These are phyloP conservation scores for Borealophlyctis nickersoniae DNA, from an alignment of 192 early-diverging fungal genomes.

Conservation along the genomic window DNA sequence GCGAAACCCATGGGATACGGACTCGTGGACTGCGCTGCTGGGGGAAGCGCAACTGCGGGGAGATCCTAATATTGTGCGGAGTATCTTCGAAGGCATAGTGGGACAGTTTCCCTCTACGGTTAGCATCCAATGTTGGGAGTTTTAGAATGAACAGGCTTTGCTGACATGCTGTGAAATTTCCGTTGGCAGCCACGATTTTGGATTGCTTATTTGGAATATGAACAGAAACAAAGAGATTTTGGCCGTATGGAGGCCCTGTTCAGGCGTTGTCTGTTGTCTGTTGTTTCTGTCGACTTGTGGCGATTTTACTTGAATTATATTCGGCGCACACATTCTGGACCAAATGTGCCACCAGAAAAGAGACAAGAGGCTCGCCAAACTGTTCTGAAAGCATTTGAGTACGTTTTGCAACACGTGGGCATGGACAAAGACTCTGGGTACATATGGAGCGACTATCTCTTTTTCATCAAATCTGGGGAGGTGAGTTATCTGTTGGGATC, in stretches of 20 bases:
- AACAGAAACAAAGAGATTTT: slow-evolving; percentile 71
- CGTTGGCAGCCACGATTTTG: slow-evolving; percentile 63
- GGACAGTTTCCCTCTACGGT: slow-evolving; percentile 80
- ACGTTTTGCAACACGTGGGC: slow-evolving; percentile 83
- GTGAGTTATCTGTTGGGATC: slow-evolving; percentile 34
- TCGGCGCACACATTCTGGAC: slow-evolving; percentile 63
- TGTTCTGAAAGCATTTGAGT: slow-evolving; percentile 83
- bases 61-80: slow-evolving; percentile 55
- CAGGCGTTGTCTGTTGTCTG: slow-evolving; percentile 71
- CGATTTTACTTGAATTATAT: slow-evolving; percentile 87
- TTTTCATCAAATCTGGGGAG: slow-evolving; percentile 73
- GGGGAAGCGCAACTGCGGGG: slow-evolving; percentile 55
- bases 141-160: background rate
- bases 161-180: background rate
- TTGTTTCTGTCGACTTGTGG: slow-evolving; percentile 86
- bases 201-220: slow-evolving; percentile 75
- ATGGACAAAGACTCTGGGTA: slow-evolving; percentile 81
- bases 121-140: slow-evolving; percentile 33
- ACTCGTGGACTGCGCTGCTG: slow-evolving; percentile 43
- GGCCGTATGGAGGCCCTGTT: slow-evolving; percentile 82
- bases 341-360: slow-evolving; percentile 42
- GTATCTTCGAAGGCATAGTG: slow-evolving; percentile 67
- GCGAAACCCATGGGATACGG: slow-evolving; percentile 28
- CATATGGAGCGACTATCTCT: slow-evolving; percentile 87
- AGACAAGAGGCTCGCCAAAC: slow-evolving; percentile 61